A percentile compares a stretch with the other conserved stretches of the same genome.
These are phyloP conservation scores for Pseudisothecium myosuroides DNA, from an alignment of 225 moss, liverwort and hornwort genomes.

Conservation along the genomic window DNA sequence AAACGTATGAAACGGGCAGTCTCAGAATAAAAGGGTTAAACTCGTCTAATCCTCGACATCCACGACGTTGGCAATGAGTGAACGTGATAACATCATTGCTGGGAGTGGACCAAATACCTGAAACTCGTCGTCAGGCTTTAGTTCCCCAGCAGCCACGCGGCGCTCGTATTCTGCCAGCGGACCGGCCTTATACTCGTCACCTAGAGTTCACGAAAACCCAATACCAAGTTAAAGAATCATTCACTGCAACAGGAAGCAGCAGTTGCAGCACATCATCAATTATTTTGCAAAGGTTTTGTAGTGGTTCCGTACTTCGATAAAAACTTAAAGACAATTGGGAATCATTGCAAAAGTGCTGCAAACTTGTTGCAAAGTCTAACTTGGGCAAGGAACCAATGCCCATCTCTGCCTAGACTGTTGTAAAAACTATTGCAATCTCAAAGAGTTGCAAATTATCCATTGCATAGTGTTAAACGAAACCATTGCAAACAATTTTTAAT, in stretches of 20 bases:
- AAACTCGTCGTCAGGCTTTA: slow-evolving; percentile 56
- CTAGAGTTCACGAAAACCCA: neutral
- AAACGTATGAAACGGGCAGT: neutral
- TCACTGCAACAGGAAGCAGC: neutral
- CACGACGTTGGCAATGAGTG: neutral
- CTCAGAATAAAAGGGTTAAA: neutral
- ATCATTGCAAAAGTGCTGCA: neutral
- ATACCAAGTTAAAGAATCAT: neutral
- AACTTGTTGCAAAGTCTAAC: neutral
- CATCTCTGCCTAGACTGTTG: neutral
- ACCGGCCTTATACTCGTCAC: slow-evolving; percentile 28
- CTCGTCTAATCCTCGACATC: neutral
- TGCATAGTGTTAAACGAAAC: neutral
- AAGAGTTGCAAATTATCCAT: neutral
- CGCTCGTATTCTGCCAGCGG: slow-evolving; percentile 61
- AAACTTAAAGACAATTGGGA: neutral
- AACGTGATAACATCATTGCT: neutral
- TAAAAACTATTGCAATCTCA: neutral
- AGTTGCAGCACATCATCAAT: neutral
- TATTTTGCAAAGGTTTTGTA: neutral
- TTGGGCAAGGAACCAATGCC: neutral
- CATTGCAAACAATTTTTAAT: neutral
- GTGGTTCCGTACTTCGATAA: neutral
- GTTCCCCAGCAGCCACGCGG: slow-evolving; percentile 45
- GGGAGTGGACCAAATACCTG: slow-evolving; percentile 24